phyloP scores from a whole-genome alignment of 2,329 filamentous ascomycete species.

The Talaromyces sp. region DNA sequence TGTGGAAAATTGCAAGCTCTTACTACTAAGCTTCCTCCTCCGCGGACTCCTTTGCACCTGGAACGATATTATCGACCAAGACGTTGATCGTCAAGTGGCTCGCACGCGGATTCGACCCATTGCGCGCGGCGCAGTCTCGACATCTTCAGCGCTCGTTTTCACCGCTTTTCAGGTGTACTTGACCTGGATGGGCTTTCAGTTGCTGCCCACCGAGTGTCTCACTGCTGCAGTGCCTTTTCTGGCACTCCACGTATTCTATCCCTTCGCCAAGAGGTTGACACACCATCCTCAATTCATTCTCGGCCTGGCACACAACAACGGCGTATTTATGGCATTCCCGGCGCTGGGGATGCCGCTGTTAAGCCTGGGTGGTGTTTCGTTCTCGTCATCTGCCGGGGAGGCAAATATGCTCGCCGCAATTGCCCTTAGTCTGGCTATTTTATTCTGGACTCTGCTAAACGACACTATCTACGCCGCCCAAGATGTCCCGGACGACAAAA shows the following conservation, averaged over 20 bases:
- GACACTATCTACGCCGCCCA: too few species aligned
- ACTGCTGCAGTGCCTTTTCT: slow-evolving; percentile 59
- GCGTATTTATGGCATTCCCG: too few species aligned
- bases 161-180: slow-evolving; percentile 56
- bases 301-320: slow-evolving; percentile 49
- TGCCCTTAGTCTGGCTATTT: too few species aligned
- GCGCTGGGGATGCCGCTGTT: too few species aligned
- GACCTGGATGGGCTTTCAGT: slow-evolving; percentile 33
- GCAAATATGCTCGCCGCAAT: too few species aligned
- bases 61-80: slow-evolving; percentile 86
- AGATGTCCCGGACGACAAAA: too few species aligned
- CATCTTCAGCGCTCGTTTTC: slow-evolving; percentile 65
- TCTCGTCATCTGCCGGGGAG: too few species aligned
- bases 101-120: slow-evolving; percentile 75
- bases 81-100: slow-evolving; percentile 73
- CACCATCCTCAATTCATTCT: slow-evolving; percentile 82
- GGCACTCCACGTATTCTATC: slow-evolving; percentile 61
- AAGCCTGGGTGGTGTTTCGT: too few species aligned
- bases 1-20: too few species aligned
- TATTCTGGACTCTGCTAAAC: too few species aligned
- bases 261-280: slow-evolving; percentile 77
- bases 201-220: slow-evolving; percentile 37
- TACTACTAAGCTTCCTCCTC: slow-evolving; percentile 56
- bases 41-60: slow-evolving; percentile 82
- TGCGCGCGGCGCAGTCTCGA: slow-evolving; percentile 69